These are phyloP conservation scores for Prillingera fragicola DNA, from an alignment of 1,284 basidiomycete species.

Conservation along the genomic window DNA sequence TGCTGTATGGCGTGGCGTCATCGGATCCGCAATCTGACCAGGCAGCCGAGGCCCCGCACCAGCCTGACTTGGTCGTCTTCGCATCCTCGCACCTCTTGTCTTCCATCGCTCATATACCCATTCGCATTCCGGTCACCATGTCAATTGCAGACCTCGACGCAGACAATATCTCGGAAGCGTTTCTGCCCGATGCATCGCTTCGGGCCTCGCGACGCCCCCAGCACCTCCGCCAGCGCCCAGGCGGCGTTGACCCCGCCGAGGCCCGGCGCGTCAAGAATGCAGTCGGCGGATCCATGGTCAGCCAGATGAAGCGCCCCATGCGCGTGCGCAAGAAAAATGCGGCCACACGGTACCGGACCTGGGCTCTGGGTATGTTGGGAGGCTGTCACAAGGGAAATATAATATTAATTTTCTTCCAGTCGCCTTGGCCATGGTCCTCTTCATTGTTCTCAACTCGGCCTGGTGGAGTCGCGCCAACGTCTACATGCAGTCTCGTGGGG, in stretches of 20 bases:
- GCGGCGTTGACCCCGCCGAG: neutral
- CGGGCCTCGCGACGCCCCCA: neutral
- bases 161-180: neutral
- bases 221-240: neutral
- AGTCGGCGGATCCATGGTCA: constrained; percentile 30
- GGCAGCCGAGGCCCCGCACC: neutral
- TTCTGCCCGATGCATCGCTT: neutral
- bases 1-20: neutral
- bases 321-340: neutral
- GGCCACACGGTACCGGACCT: neutral
- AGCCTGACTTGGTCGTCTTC: neutral
- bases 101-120: neutral
- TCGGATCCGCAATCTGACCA: neutral
- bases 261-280: constrained; percentile 4
- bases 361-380: constrained; percentile 9
- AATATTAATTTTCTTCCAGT: constrained; percentile 17
- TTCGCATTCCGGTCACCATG: constrained; percentile 3
- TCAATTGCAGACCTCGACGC: neutral
- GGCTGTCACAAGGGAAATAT: constrained; percentile 5
- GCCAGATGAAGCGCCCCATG: constrained; percentile 32
- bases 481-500: constrained; percentile 5
- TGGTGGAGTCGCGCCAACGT: constrained; percentile 19
- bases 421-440: constrained; percentile 16
- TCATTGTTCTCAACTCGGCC: constrained; percentile 17
- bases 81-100: neutral